Conservation (phyloP, 257 asterid species). For the Anisodus tanguticus region DNA sequence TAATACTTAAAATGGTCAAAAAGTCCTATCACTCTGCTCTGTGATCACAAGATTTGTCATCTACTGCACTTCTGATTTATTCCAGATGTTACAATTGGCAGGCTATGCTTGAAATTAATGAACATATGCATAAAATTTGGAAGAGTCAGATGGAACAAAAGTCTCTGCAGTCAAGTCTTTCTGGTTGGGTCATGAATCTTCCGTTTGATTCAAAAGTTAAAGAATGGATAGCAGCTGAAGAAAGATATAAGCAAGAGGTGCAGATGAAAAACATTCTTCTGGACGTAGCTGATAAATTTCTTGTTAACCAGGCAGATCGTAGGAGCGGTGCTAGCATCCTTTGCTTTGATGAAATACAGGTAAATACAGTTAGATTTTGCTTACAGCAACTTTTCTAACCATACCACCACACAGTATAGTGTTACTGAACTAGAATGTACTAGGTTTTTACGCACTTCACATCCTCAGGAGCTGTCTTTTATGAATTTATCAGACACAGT, state of each 20-base stretch:
- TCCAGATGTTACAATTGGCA: slow-evolving; percentile 41
- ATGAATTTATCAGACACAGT: slow-evolving; percentile 14
- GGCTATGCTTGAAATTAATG: slow-evolving; percentile 96
- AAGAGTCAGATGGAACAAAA: slow-evolving; percentile 43
- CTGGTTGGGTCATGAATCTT: slow-evolving; percentile 84
- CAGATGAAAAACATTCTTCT: slow-evolving; percentile 87
- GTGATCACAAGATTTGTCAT: slow-evolving; percentile 10
- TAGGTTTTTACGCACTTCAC: background rate
- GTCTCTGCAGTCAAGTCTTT: slow-evolving; percentile 69
- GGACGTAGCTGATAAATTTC: slow-evolving; percentile 92
- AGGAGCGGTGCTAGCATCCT: slow-evolving; percentile 80
- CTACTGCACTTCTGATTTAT: slow-evolving; percentile 12
- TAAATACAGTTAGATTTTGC: slow-evolving; percentile 27
- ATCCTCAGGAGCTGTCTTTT: background rate
- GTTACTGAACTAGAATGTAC: slow-evolving; percentile 20
- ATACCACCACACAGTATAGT: slow-evolving; percentile 2
- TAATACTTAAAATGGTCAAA: slow-evolving; percentile 16
- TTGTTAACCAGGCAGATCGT: slow-evolving; percentile 60
- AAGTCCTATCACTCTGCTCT: background rate
- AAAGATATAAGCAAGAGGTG: slow-evolving; percentile 79
- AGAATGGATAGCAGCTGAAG: slow-evolving; percentile 96
- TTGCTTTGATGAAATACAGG: slow-evolving; percentile 98
- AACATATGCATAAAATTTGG: slow-evolving; percentile 35
- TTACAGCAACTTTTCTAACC: background rate
- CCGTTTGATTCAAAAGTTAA: slow-evolving; percentile 85